Percentiles rank a stretch among this genome's conserved stretches.
Evolutionary conservation across 768 basidiomycete genomes (phyloP).

Genomic region (Lenzites betulinus): DNA sequence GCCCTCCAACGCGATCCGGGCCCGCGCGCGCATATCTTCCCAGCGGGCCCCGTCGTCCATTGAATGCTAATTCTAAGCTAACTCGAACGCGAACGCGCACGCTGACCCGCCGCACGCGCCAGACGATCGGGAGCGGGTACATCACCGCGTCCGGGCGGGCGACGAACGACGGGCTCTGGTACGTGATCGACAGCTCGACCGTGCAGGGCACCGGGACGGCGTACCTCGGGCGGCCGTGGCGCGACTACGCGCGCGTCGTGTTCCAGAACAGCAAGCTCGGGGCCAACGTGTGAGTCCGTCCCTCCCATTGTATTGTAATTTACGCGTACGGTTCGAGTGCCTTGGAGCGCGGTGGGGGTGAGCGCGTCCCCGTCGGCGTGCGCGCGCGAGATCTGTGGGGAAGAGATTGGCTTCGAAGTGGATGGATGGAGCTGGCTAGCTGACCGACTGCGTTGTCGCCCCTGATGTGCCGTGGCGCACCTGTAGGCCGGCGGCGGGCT

Average conservation of each 20-base stretch:
- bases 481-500: conserved; percentile 26
- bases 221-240: conserved; percentile 32
- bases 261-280: conserved; percentile 30
- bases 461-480: too few species aligned
- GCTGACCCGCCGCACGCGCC: neutral
- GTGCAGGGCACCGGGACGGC: conserved; percentile 28
- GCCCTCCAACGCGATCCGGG: too few species aligned
- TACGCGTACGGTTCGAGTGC: neutral
- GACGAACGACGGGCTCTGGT: conserved; percentile 27
- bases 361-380: neutral
- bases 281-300: conserved; percentile 22
- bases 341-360: neutral
- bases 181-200: conserved; percentile 27
- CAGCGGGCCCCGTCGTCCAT: neutral
- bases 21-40: too few species aligned
- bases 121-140: conserved; percentile 26
- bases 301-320: too few species aligned
- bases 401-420: neutral
- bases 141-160: conserved; percentile 29
- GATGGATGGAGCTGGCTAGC: too few species aligned
- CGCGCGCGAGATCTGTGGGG: too few species aligned
- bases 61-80: too few species aligned
- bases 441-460: too few species aligned
- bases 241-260: conserved; percentile 31
- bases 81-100: neutral